Percentiles rank a stretch among this genome's conserved stretches.
phyloP scores from a whole-genome alignment of 352 stramenopile genomes.

The Phytophthora tentaculata region DNA sequence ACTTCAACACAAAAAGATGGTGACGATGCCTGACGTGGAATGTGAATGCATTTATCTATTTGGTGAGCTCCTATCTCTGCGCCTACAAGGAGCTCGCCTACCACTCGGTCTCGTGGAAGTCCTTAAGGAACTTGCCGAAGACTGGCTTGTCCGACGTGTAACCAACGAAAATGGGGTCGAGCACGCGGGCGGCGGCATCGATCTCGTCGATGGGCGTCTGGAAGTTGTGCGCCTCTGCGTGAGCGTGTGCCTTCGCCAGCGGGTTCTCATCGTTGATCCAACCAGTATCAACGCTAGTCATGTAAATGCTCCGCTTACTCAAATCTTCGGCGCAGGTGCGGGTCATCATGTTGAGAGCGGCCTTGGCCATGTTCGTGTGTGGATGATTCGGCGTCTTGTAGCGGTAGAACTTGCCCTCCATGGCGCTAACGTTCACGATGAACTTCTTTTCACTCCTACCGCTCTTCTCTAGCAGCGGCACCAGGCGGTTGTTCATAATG shows the following conservation, averaged over 20 bases:
- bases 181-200: constrained; percentile 93
- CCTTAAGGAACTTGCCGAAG: constrained; percentile 90
- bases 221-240: constrained; percentile 93
- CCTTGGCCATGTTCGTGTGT: constrained; percentile 99
- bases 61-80: no score
- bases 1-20: constrained; percentile 28
- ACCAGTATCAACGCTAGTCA: constrained; percentile 98
- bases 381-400: constrained; percentile 98
- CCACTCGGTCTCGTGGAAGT: constrained; percentile 92
- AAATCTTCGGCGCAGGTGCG: constrained; percentile 95
- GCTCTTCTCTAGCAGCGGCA: constrained; percentile 87
- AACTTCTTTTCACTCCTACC: constrained; percentile 80
- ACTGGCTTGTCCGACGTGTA: constrained; percentile 71
- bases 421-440: constrained; percentile 97
- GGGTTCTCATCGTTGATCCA: constrained; percentile 99
- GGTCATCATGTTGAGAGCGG: constrained; percentile 99
- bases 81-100: constrained; percentile 32
- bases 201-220: constrained; percentile 98
- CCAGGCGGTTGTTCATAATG: constrained; percentile 95
- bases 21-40: constrained; percentile 14
- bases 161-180: constrained; percentile 95
- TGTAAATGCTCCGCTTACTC: constrained; percentile 95
- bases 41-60: constrained; percentile 22
- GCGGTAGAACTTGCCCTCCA: constrained; percentile 98
- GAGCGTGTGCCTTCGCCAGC: constrained; percentile 92